Evolutionary conservation across 805 yeast genomes (phyloP).

Genomic region (Ogataea nitratoaversa): DNA sequence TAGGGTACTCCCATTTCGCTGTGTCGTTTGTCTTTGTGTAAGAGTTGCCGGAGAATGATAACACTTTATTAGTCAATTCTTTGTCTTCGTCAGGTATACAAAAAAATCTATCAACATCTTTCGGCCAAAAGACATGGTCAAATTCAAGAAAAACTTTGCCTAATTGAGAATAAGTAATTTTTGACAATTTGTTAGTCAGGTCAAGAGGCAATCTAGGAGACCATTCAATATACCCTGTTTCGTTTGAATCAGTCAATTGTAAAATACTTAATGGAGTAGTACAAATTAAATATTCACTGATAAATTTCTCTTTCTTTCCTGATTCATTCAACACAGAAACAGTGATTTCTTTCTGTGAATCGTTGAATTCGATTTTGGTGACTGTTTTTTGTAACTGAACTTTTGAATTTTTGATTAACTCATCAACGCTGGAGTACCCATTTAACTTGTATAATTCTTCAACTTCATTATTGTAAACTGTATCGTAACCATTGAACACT

Average conservation of each 20-base stretch:
- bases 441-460: constrained; percentile 20
- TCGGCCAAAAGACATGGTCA: constrained; percentile 43
- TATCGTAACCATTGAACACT: constrained; percentile 54
- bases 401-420: constrained; percentile 9
- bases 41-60: constrained; percentile 18
- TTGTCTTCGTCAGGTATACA: constrained; percentile 29
- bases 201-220: constrained; percentile 32
- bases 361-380: constrained; percentile 21
- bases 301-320: constrained; percentile 11
- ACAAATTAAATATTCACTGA: constrained; percentile 40
- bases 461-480: constrained; percentile 28
- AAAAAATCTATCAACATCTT: constrained; percentile 29
- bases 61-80: constrained; percentile 12
- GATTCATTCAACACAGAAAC: constrained; percentile 14
- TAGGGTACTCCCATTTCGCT: constrained; percentile 23
- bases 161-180: constrained; percentile 37
- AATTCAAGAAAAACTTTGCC: constrained; percentile 48
- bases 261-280: constrained; percentile 50
- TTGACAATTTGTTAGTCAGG: constrained; percentile 25
- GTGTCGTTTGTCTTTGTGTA: too few relatives aligned
- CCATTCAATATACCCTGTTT: constrained; percentile 30
- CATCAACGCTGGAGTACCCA: constrained; percentile 6
- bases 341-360: constrained; percentile 13
- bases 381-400: constrained; percentile 24
- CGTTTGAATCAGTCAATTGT: constrained; percentile 27